Percentiles rank a stretch among this genome's conserved stretches.
Conservation (phyloP, 225 moss, liverwort and hornwort genomes). For the Thuidium tamariscinum region DNA sequence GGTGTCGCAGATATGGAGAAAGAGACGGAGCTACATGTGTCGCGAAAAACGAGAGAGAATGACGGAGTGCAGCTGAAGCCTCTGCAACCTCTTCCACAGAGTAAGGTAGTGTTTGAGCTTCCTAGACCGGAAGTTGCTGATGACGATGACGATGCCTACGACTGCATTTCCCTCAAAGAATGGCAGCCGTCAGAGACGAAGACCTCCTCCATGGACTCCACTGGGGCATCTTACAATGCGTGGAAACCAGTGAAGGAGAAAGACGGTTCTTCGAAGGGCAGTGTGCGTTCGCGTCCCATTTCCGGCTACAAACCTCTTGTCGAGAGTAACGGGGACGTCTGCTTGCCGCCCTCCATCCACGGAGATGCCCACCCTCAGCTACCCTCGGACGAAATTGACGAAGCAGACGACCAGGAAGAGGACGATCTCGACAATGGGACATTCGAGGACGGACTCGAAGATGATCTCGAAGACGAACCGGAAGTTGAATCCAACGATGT, state of each 20-base stretch:
- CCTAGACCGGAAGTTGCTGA: slow-evolving; percentile 3
- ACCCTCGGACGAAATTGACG: not conserved
- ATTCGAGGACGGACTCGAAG: not conserved
- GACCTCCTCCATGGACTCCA: not conserved
- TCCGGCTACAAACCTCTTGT: slow-evolving; percentile 11
- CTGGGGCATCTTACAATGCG: slow-evolving; percentile 1
- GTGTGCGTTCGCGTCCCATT: not conserved
- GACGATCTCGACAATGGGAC: not conserved
- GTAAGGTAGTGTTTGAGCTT: slow-evolving; percentile 14
- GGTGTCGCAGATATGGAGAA: slow-evolving; percentile 29
- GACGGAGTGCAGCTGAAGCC: slow-evolving; percentile 7
- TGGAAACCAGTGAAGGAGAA: slow-evolving; percentile 22
- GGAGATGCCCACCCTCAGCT: not conserved
- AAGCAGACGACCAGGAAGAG: not conserved
- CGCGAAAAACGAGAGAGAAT: slow-evolving; percentile 1
- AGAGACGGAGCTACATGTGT: slow-evolving; percentile 25
- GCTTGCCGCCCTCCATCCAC: slow-evolving; percentile 5
- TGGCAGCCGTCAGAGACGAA: slow-evolving; percentile 21
- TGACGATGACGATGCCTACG: slow-evolving; percentile 14
- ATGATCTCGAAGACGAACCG: slow-evolving; percentile 2
- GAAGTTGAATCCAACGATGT: not conserved
- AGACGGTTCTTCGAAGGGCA: not conserved
- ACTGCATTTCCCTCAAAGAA: slow-evolving; percentile 39
- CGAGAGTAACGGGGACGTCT: slow-evolving; percentile 17
- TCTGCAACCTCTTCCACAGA: slow-evolving; percentile 10